These are phyloP conservation scores for Epichloe scottii DNA, from an alignment of 2,329 filamentous ascomycete genomes.

Conservation along the genomic window DNA sequence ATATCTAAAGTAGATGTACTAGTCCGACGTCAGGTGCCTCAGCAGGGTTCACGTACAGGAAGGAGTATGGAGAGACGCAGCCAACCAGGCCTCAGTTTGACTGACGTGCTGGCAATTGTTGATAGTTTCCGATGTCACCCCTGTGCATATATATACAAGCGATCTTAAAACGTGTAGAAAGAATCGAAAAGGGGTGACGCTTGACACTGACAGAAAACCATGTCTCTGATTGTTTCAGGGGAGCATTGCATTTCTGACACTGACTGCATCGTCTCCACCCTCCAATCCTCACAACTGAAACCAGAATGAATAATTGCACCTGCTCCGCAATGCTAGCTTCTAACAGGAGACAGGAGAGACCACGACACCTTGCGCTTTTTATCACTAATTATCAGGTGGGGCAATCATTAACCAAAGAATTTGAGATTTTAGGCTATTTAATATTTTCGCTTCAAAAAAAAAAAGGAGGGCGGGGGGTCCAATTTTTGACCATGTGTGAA, in stretches of 20 bases:
- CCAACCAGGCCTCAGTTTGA: background rate
- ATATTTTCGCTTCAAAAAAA: too few relatives aligned
- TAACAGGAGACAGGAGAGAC: background rate
- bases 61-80: background rate
- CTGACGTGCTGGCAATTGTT: background rate
- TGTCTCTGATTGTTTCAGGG: background rate
- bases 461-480: too few relatives aligned
- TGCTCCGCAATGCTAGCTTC: background rate
- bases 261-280: background rate
- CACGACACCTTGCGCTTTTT: too few relatives aligned
- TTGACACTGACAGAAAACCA: background rate
- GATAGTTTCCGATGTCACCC: background rate
- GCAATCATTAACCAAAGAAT: background rate
- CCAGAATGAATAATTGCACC: background rate
- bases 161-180: background rate
- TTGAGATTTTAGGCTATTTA: too few relatives aligned
- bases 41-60: background rate
- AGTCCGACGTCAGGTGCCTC: background rate
- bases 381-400: too few relatives aligned
- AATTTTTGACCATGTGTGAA: too few relatives aligned
- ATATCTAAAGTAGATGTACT: background rate
- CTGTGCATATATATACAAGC: background rate
- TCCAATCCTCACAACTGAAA: background rate
- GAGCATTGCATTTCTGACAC: background rate
- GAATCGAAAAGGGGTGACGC: background rate